These are phyloP conservation scores for Fusarium piperis DNA, from an alignment of 2,329 filamentous ascomycete species.

Conservation along the genomic window DNA sequence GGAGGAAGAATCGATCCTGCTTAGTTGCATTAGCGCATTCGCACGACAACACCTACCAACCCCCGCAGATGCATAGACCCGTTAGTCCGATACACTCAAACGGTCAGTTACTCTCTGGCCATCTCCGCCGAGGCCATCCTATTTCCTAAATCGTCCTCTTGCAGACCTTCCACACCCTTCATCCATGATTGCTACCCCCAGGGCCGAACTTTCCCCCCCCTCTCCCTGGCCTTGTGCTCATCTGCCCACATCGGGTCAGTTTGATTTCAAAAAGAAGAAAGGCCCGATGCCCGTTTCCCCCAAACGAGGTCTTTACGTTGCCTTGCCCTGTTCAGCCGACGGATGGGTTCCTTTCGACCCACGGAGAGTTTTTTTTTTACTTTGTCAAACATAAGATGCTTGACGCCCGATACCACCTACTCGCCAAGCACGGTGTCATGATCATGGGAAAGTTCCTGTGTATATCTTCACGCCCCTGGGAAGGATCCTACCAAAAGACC, in stretches of 20 bases:
- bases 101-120: slow-evolving; percentile 2
- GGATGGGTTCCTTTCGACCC: slow-evolving; percentile 1
- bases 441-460: neutral
- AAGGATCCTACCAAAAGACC: slow-evolving; percentile 2
- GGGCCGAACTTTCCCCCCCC: neutral
- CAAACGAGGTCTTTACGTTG: slow-evolving; percentile 10
- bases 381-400: slow-evolving; percentile 1
- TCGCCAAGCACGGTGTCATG: neutral
- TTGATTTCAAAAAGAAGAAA: slow-evolving; percentile 19
- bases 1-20: slow-evolving; percentile 12
- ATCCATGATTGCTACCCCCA: slow-evolving; percentile 13
- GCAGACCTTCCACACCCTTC: slow-evolving; percentile 39
- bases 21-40: slow-evolving; percentile 32
- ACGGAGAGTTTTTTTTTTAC: slow-evolving; percentile 2
- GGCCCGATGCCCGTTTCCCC: slow-evolving; percentile 23
- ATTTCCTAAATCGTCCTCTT: slow-evolving; percentile 42
- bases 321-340: neutral
- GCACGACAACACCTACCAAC: neutral
- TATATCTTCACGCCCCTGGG: slow-evolving; percentile 14
- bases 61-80: slow-evolving; percentile 19
- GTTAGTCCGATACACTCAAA: slow-evolving; percentile 29
- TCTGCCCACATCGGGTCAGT: slow-evolving; percentile 30
- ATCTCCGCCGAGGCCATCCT: slow-evolving; percentile 6
- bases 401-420: slow-evolving; percentile 12
- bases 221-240: slow-evolving; percentile 1